Evolutionary conservation across 2,329 filamentous ascomycete genomes (phyloP).

Genomic region (Helminthosporium solani): DNA sequence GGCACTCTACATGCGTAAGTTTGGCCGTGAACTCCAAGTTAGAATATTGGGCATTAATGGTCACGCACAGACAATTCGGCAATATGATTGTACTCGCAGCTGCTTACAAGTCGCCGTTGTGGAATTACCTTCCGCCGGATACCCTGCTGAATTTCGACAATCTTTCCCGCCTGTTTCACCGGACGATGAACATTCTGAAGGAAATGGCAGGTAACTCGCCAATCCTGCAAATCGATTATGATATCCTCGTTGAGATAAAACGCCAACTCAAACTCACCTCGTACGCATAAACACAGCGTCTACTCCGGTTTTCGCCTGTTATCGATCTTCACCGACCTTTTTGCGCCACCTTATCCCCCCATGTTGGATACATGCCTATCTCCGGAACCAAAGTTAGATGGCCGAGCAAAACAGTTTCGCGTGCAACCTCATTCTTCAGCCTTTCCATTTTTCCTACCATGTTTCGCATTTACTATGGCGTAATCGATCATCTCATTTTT

Average conservation of each 20-base stretch:
- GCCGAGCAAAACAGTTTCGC: neutral
- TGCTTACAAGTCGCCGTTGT: slow-evolving; percentile 63
- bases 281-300: neutral
- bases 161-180: slow-evolving; percentile 28
- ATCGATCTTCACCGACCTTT: neutral
- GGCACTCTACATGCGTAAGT: slow-evolving; percentile 95
- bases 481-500: slow-evolving; percentile 1
- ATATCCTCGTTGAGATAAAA: slow-evolving; percentile 61
- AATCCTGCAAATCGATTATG: slow-evolving; percentile 70
- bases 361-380: slow-evolving; percentile 4
- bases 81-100: slow-evolving; percentile 90
- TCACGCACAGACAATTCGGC: slow-evolving; percentile 77
- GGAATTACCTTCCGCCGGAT: slow-evolving; percentile 31
- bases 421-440: neutral
- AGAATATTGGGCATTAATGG: slow-evolving; percentile 23
- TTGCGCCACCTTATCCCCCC: neutral
- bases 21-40: neutral
- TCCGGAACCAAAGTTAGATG: neutral
- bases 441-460: neutral
- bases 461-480: slow-evolving; percentile 2
- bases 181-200: slow-evolving; percentile 73
- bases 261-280: slow-evolving; percentile 18
- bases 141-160: slow-evolving; percentile 27
- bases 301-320: neutral
- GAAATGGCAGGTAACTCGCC: slow-evolving; percentile 72